Evolutionary conservation across 371 early-diverging fungal species (phyloP).

Genomic region (Rhizopus delemar): DNA sequence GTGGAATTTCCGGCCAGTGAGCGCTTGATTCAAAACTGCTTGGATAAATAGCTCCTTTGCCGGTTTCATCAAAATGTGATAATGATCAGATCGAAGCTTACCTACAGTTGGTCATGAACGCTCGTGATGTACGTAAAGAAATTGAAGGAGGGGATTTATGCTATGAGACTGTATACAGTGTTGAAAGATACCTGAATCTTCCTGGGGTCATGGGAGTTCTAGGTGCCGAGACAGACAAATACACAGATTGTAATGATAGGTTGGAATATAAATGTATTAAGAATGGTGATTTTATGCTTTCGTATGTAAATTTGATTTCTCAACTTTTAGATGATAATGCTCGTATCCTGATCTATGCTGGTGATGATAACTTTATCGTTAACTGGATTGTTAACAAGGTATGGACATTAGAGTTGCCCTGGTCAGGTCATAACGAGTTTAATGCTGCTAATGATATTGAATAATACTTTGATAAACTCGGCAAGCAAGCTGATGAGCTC

Average conservation of each 20-base stretch:
- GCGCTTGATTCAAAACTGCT: constrained; percentile 78
- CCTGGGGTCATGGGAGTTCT: constrained; percentile 76
- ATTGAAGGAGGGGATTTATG: constrained; percentile 77
- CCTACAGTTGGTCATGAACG: constrained; percentile 69
- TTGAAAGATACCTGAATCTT: constrained; percentile 77
- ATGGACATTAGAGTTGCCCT: constrained; percentile 79
- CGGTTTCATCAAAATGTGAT: constrained; percentile 87
- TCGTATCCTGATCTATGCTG: constrained; percentile 85
- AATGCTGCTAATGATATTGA: constrained; percentile 57
- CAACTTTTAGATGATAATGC: constrained; percentile 78
- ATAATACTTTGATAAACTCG: constrained; percentile 52
- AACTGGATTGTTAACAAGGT: constrained; percentile 96
- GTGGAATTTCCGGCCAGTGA: constrained; percentile 76
- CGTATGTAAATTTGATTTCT: constrained; percentile 76
- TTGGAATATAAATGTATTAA: constrained; percentile 79
- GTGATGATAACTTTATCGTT: constrained; percentile 83
- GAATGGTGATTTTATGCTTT: constrained; percentile 89
- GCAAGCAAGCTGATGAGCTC: constrained; percentile 74
- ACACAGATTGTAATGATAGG: constrained; percentile 79
- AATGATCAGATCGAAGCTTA: constrained; percentile 60
- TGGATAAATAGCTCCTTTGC: constrained; percentile 79
- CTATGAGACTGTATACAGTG: constrained; percentile 79
- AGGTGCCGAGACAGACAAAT: constrained; percentile 65
- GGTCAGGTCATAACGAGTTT: constrained; percentile 77
- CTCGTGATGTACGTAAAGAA: constrained; percentile 79